Evolutionary conservation across 768 basidiomycete genomes (phyloP), one percentile per base, ranked within the genome.

Genomic region (Lepiota subincarnata): DNA sequence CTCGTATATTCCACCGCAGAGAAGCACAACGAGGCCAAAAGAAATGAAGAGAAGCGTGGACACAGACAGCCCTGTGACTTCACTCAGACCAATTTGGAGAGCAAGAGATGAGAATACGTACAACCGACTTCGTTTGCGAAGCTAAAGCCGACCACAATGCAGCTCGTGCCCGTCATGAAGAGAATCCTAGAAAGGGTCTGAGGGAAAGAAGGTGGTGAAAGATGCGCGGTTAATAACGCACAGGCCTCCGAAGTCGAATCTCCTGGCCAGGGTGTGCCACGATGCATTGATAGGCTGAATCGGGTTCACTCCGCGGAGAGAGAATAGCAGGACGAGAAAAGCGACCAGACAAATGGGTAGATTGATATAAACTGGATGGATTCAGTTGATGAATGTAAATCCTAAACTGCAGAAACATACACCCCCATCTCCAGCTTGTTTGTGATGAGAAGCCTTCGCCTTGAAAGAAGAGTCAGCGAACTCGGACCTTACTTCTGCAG

Each of bases 221-320:
- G 57, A 31, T n/a, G 48, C 53, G 45, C 31, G 8, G 31, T 49
- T 37, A 53, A 55, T 55, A 14, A 74, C 88, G 71, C 65, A 90
- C 90, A 92, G 65, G 59, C 90, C 90, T 36, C 80, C 62, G 62
- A 90, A 92, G 67, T 93, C 90, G 62, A 92, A 91, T 19, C 68
- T 81, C 56, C 63, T 68, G 28, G 67, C 58, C 53, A 91, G 74
- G 10, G 64, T 68, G 54, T 66, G 66, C 83, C 86, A 88, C 7
- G 86, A 83, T 39, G 79, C 71, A 50, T 75, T 70, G 20, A 69
- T 64, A 13, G 79, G 58, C 40, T 68, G 68, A 16, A 73, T 70
- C 18, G 87, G 66, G 31, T 71, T 62, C 34, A 89, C 77, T 34
- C 68, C 69, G 57, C 80, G 81, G 46, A 92, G 77, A n/a, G 87